Base-by-base conservation (phyloP, 2,329 filamentous ascomycete genomes). In the Knufia fluminis region DNA sequence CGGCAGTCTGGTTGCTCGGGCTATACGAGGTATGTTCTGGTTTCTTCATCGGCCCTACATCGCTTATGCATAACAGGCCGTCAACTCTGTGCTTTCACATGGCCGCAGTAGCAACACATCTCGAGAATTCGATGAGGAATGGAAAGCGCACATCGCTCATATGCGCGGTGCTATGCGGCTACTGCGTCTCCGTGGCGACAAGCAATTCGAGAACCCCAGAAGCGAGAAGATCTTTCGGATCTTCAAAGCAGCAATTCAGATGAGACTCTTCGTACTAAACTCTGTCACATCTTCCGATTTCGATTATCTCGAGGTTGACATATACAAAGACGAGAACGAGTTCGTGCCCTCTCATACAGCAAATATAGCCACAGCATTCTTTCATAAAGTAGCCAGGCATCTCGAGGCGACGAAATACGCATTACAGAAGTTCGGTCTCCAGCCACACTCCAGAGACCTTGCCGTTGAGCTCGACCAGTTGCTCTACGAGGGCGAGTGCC, bases 191-290 rank as follows among this genome's bases (percentile, higher is more conserved):
- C 48, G 56, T 19, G 56, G 56, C 9, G 43, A 51, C 36, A 48
- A 48, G 14, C 56, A 58, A 48, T 57, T 58, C 36, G 52, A 41
- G 3, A 55, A 48, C 12, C 42, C 55, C n/a, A 49, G 48, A 23
- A 48, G 47, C 33, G 55, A 57, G 47, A 57, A 56, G 36, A 54
- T 58, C 1, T 58, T 55, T 40, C 54, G 55, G 14, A 46, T 58
- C 32, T 55, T 58, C 44, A 58, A 57, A 41, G 56, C 56, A 12
- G 56, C 56, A 10, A 58, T 58, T 40, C 56, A 58, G 52, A 54
- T 58, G 55, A 48, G 56, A 10, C 52, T 58, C 3, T 58, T 58
- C 44, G 53, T 54, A 14, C 47, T 58, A 22, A 56, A 53, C 41
- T 54, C 56, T 3, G 52, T 57, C 31, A 53, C 46, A 12, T 54